A percentile compares a stretch with the other conserved stretches of the same genome.
Evolutionary conservation across 2,329 filamentous ascomycete genomes (phyloP).

Genomic region (Alternaria brassicicola): DNA sequence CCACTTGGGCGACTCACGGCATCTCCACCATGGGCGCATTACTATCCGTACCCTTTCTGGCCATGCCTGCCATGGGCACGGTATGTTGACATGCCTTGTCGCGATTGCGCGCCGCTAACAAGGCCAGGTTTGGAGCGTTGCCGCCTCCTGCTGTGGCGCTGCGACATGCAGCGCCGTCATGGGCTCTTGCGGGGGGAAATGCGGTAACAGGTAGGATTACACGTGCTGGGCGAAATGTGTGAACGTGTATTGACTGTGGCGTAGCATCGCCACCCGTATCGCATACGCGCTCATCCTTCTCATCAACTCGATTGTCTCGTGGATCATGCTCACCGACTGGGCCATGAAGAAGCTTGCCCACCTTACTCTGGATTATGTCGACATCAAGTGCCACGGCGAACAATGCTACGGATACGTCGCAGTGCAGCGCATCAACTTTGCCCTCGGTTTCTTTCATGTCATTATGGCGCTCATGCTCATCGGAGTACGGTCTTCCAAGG

Average conservation of each 20-base stretch:
- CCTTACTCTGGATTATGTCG: constrained; percentile 92
- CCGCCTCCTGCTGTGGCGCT: constrained; percentile 91
- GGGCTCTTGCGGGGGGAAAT: constrained; percentile 87
- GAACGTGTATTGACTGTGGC: constrained; percentile 13
- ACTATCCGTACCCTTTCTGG: constrained; percentile 86
- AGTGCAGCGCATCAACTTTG: constrained; percentile 97
- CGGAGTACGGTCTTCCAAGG: constrained; percentile 84
- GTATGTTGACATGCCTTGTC: constrained; percentile 61
- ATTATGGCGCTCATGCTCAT: constrained; percentile 83
- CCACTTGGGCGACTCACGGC: constrained; percentile 9
- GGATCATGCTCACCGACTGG: constrained; percentile 99
- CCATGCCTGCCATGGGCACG: constrained; percentile 82
- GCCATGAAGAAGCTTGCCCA: constrained; percentile 94
- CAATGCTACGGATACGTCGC: constrained; percentile 95
- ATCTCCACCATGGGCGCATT: constrained; percentile 77
- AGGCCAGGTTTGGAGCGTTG: constrained; percentile 73
- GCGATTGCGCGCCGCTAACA: constrained; percentile 31
- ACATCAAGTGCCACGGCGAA: constrained; percentile 86
- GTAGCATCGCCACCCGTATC: constrained; percentile 92
- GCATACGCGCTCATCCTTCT: constrained; percentile 94
- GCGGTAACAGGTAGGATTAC: constrained; percentile 78
- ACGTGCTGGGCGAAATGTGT: neutral
- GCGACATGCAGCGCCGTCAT: constrained; percentile 96
- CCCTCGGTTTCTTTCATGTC: constrained; percentile 90
- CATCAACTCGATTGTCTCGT: constrained; percentile 94